phyloP scores from a whole-genome alignment of 768 basidiomycete genomes.

The Cystobasidium onofrii region DNA sequence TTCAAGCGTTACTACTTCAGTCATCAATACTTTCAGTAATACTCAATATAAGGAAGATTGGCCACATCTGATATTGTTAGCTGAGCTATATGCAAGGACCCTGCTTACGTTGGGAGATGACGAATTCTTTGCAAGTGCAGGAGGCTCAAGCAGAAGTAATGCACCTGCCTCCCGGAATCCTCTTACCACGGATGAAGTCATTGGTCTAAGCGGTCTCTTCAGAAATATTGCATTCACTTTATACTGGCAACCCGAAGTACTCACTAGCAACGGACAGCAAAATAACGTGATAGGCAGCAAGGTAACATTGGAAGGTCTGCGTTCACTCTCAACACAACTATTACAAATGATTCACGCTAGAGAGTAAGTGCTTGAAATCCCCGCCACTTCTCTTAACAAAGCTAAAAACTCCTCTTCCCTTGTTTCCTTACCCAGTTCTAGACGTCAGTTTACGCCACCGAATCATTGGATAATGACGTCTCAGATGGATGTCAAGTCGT shows the following conservation, averaged over 20 bases:
- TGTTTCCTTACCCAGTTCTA: slow-evolving; percentile 60
- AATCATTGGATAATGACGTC: slow-evolving; percentile 71
- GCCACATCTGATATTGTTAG: slow-evolving; percentile 66
- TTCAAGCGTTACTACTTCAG: slow-evolving; percentile 13
- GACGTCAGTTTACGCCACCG: slow-evolving; percentile 69
- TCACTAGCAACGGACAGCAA: slow-evolving; percentile 43
- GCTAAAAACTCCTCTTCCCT: slow-evolving; percentile 17
- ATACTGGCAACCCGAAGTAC: slow-evolving; percentile 58
- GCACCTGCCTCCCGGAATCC: slow-evolving; percentile 56
- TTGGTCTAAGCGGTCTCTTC: slow-evolving; percentile 64
- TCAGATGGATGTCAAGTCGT: slow-evolving; percentile 58
- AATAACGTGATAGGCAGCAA: slow-evolving; percentile 49
- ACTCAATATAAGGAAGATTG: slow-evolving; percentile 52
- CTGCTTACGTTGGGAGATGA: slow-evolving; percentile 91
- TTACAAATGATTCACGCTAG: slow-evolving; percentile 73
- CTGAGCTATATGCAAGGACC: slow-evolving; percentile 71
- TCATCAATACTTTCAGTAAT: slow-evolving; percentile 46
- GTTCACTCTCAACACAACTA: slow-evolving; percentile 68
- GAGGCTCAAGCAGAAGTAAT: slow-evolving; percentile 33
- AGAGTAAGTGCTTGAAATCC: slow-evolving; percentile 49
- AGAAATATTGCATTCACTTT: slow-evolving; percentile 76
- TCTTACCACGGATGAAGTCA: slow-evolving; percentile 70
- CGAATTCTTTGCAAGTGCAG: slow-evolving; percentile 64
- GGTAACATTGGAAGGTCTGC: slow-evolving; percentile 59
- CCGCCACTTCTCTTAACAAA: neutral